Evolutionary conservation across 805 yeast species (phyloP).

Genomic region (Saccharomycopsis fibuligera): DNA sequence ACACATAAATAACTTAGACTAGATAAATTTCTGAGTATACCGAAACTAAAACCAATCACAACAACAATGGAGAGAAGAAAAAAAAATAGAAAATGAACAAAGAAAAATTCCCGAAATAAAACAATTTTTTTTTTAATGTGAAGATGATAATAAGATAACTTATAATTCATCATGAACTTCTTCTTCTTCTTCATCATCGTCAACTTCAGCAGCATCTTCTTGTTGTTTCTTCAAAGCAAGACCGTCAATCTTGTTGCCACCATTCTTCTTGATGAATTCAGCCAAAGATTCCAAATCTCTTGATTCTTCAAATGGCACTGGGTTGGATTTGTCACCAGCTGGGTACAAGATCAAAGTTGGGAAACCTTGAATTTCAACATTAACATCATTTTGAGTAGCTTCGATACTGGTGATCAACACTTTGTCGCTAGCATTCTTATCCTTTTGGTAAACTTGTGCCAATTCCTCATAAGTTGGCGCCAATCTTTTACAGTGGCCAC

Average conservation of each 20-base stretch:
- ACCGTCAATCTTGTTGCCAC: conserved; percentile 58
- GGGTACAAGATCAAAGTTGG: conserved; percentile 91
- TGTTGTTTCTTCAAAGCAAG: conserved; percentile 30
- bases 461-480: conserved; percentile 87
- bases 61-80: too few species aligned
- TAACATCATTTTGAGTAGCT: conserved; percentile 85
- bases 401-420: conserved; percentile 82
- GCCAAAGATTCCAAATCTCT: conserved; percentile 72
- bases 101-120: too few species aligned
- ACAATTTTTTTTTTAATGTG: too few species aligned
- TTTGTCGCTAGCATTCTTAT: conserved; percentile 41
- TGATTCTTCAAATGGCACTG: conserved; percentile 58
- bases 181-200: conserved; percentile 24
- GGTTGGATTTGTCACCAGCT: conserved; percentile 67
- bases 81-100: too few species aligned
- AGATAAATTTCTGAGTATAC: too few species aligned
- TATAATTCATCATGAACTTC: conserved; percentile 22
- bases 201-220: conserved; percentile 29
- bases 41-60: too few species aligned
- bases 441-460: conserved; percentile 57
- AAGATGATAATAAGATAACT: too few species aligned
- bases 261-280: conserved; percentile 63
- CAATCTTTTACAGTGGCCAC: conserved; percentile 91
- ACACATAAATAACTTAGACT: too few species aligned
- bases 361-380: conserved; percentile 76